Percentiles rank a stretch among this genome's conserved stretches.
Conservation (phyloP, 2,329 filamentous ascomycete genomes). For the Xylaria arbuscula region DNA sequence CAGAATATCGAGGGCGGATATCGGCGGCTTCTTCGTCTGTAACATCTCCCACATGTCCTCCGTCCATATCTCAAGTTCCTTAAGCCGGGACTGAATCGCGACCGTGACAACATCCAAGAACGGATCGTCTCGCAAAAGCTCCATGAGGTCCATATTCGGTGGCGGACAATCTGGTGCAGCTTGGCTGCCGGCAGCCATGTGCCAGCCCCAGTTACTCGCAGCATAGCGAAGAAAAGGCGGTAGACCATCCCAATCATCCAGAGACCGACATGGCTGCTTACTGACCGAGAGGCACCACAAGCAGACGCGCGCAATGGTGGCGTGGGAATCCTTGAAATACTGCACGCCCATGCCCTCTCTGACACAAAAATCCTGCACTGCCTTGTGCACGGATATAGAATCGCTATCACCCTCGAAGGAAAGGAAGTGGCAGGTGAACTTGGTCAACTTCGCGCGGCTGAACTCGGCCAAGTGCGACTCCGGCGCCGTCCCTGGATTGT, state of each 20-base stretch:
- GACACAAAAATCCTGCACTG: conserved; percentile 19
- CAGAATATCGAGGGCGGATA: conserved; percentile 18
- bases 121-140: conserved; percentile 14
- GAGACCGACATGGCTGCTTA: conserved; percentile 5
- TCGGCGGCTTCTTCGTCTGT: conserved; percentile 17
- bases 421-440: conserved; percentile 16
- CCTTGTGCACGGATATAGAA: conserved; percentile 22
- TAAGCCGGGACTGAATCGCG: neutral
- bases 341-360: conserved; percentile 18
- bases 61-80: neutral
- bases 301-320: neutral
- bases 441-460: conserved; percentile 13
- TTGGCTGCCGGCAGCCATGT: conserved; percentile 21
- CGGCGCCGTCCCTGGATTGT: neutral
- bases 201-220: conserved; percentile 23
- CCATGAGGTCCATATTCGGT: conserved; percentile 20
- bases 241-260: conserved; percentile 12
- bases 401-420: conserved; percentile 16
- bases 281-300: neutral
- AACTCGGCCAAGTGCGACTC: conserved; percentile 4
- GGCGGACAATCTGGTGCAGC: conserved; percentile 11
- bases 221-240: conserved; percentile 19
- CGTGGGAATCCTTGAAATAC: conserved; percentile 6
- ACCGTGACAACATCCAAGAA: conserved; percentile 15
- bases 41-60: conserved; percentile 5